Evolutionary conservation across 1,139 yeast species (phyloP).

Genomic region (Nematodospora anomalae): DNA sequence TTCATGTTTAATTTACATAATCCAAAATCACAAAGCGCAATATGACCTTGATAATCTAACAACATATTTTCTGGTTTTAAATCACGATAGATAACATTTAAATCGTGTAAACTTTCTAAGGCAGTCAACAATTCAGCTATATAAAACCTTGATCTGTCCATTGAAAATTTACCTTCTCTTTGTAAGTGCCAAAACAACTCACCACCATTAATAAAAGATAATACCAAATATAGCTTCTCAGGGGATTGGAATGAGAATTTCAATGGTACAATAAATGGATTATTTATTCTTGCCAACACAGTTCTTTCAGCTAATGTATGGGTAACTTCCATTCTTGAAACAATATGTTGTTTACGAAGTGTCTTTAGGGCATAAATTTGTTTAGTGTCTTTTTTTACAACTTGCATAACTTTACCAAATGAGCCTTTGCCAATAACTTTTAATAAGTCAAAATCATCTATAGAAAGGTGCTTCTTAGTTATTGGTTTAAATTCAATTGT

Average conservation of each 20-base stretch:
- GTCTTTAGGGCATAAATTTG: conserved; percentile 94
- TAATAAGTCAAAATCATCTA: conserved; percentile 88
- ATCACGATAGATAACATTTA: conserved; percentile 92
- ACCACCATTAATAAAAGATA: conserved; percentile 96
- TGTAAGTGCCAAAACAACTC: conserved; percentile 94
- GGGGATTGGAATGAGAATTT: conserved; percentile 96
- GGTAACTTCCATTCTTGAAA: conserved; percentile 90
- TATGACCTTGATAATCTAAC: conserved; percentile 94
- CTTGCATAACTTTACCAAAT: conserved; percentile 98
- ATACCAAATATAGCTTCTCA: conserved; percentile 84
- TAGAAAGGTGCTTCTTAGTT: conserved; percentile 66
- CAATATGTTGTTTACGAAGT: conserved; percentile 89
- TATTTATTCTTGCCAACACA: conserved; percentile 86
- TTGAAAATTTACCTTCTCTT: conserved; percentile 83
- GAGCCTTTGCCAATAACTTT: conserved; percentile 98
- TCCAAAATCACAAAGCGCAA: conserved; percentile 96
- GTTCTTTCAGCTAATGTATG: conserved; percentile 96
- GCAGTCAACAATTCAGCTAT: conserved; percentile 93
- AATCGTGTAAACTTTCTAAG: conserved; percentile 83
- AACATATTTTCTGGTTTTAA: conserved; percentile 93
- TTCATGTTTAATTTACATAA: conserved; percentile 93
- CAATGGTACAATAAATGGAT: conserved; percentile 97
- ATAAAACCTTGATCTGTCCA: conserved; percentile 88
- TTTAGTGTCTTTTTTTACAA: conserved; percentile 88
- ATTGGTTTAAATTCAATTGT: conserved; percentile 78